Evolutionary conservation across 345 rosid species (phyloP).

Genomic region (Citrus glauca): DNA sequence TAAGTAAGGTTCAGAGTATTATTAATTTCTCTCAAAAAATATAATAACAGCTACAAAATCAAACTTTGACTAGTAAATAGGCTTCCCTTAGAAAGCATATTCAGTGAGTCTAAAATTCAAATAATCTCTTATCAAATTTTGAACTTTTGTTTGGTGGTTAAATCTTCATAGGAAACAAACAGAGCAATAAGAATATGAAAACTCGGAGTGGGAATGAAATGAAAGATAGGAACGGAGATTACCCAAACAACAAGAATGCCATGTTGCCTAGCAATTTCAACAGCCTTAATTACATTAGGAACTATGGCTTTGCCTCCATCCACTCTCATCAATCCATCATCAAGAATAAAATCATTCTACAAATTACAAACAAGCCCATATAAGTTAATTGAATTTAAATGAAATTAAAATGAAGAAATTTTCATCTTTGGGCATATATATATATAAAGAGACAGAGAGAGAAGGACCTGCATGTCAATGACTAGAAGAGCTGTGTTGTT

Average conservation of each 20-base stretch:
- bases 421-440: not conserved
- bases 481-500: constrained; percentile 75
- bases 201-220: not conserved
- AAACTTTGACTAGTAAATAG: not conserved
- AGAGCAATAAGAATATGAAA: not conserved
- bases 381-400: not conserved
- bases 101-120: not conserved
- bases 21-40: not conserved
- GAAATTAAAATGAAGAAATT: not conserved
- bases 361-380: constrained; percentile 1
- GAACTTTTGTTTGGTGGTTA: not conserved
- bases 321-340: constrained; percentile 44
- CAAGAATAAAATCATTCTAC: constrained; percentile 70
- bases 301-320: constrained; percentile 67
- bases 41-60: not conserved
- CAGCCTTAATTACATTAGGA: constrained; percentile 60
- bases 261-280: constrained; percentile 68
- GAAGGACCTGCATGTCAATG: constrained; percentile 85
- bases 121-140: not conserved
- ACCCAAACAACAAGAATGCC: constrained; percentile 84
- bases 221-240: not conserved
- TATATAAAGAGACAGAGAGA: not conserved
- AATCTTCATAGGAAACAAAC: constrained; percentile 11
- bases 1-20: not conserved
- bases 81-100: not conserved